Conservation (phyloP, 1,284 basidiomycete species). For the Boletus hoseneyae region DNA sequence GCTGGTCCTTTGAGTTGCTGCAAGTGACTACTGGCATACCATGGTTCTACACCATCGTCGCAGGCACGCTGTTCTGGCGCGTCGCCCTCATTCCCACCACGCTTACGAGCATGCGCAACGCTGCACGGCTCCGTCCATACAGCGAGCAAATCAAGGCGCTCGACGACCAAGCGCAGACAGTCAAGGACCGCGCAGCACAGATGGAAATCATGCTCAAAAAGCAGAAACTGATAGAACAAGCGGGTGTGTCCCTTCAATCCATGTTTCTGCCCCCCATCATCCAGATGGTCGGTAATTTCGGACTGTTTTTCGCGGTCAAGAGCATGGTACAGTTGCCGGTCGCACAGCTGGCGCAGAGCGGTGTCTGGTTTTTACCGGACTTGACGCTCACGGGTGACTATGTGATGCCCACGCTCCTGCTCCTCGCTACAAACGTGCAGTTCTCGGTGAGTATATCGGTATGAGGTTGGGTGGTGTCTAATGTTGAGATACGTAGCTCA, state of each 20-base stretch:
- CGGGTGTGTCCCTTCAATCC: constrained; percentile 64
- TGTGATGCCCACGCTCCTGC: constrained; percentile 67
- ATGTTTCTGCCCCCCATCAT: constrained; percentile 61
- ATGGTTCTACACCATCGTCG: constrained; percentile 84
- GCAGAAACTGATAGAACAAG: constrained; percentile 62
- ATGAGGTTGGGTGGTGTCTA: constrained; percentile 4
- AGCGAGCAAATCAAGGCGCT: constrained; percentile 56
- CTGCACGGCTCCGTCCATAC: constrained; percentile 67
- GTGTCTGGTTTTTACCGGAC: constrained; percentile 75
- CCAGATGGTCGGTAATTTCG: constrained; percentile 80
- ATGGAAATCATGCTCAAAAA: constrained; percentile 56
- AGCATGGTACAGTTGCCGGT: constrained; percentile 71
- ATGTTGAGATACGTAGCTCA: constrained; percentile 38
- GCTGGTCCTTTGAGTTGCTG: constrained; percentile 71
- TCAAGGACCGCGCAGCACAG: constrained; percentile 43
- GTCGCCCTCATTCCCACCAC: constrained; percentile 68
- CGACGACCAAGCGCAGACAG: constrained; percentile 45
- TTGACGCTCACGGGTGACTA: constrained; percentile 81
- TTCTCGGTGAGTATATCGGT: constrained; percentile 51
- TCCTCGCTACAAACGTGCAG: constrained; percentile 68
- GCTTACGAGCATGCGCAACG: constrained; percentile 63
- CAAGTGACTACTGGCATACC: constrained; percentile 75
- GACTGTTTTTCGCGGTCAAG: constrained; percentile 84
- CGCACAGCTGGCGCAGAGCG: constrained; percentile 74
- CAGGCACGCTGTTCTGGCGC: constrained; percentile 69